phyloP scores from a whole-genome alignment of 2,329 filamentous ascomycete species.

The Stachybotrys chlorohalonatus region DNA sequence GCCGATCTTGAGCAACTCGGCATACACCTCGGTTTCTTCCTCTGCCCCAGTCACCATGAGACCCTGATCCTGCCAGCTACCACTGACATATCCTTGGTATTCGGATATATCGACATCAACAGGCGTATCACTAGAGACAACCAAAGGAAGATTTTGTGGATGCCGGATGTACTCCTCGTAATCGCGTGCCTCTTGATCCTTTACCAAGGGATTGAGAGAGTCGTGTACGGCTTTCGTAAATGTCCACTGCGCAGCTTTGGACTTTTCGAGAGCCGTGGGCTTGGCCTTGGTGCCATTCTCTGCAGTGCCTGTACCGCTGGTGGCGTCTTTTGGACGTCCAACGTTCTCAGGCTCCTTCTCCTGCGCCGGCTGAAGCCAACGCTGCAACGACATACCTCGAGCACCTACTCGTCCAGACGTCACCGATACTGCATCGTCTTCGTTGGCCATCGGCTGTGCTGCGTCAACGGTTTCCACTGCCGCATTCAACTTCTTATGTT shows the following conservation, averaged over 20 bases:
- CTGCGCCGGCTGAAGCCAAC: conserved; percentile 48
- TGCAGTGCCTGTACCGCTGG: conserved; percentile 8
- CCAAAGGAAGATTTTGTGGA: conserved; percentile 79
- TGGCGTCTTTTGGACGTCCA: conserved; percentile 1
- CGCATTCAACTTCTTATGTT: conserved; percentile 57
- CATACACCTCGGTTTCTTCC: conserved; percentile 49
- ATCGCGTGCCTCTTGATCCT: conserved; percentile 66
- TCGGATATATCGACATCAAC: conserved; percentile 52
- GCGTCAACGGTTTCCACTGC: conserved; percentile 53
- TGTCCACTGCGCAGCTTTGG: conserved; percentile 77
- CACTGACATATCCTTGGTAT: conserved; percentile 73
- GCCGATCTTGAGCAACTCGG: conserved; percentile 64
- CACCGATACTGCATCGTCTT: conserved; percentile 31
- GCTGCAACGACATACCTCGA: conserved; percentile 46
- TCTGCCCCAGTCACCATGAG: conserved; percentile 42
- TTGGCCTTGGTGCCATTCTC: conserved; percentile 33
- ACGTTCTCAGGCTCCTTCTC: conserved; percentile 18
- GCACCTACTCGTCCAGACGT: conserved; percentile 27
- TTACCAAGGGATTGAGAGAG: conserved; percentile 78
- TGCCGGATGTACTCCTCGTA: conserved; percentile 86
- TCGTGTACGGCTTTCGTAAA: conserved; percentile 78
- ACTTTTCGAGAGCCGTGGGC: conserved; percentile 60
- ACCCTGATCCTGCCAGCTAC: conserved; percentile 52
- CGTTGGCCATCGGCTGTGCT: conserved; percentile 15
- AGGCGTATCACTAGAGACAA: conserved; percentile 60